Evolutionary conservation across 371 early-diverging fungal species (phyloP).

Genomic region (Dichotomocladium elegans): DNA sequence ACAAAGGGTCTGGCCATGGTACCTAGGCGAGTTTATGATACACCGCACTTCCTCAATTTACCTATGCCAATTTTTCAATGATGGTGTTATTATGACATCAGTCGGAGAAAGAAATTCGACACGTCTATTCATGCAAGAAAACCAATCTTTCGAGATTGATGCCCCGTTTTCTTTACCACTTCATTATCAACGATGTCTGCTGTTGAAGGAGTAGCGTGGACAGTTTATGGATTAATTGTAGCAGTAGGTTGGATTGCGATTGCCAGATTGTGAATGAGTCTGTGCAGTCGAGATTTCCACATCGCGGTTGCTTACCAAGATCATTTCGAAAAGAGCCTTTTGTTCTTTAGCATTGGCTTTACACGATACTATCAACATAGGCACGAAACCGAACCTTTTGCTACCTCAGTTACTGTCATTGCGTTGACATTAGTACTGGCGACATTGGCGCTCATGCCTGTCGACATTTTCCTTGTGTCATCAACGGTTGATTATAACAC

Average conservation of each 20-base stretch:
- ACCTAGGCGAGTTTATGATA: no score
- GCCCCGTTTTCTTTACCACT: no score
- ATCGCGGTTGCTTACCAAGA: no score
- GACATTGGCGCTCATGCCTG: slow-evolving; percentile 54
- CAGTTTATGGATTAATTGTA: slow-evolving; percentile 10
- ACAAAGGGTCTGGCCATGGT: no score
- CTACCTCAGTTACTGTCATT: slow-evolving; percentile 46
- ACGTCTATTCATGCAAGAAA: no score
- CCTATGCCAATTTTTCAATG: no score
- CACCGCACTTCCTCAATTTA: no score
- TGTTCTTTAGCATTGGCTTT: slow-evolving; percentile 46
- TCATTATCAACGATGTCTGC: slow-evolving; percentile 14
- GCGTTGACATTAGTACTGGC: slow-evolving; percentile 50
- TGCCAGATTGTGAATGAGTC: neutral
- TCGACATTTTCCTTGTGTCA: slow-evolving; percentile 68
- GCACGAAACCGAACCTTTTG: slow-evolving; percentile 53
- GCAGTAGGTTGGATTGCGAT: neutral
- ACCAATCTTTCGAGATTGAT: no score
- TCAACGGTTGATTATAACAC: slow-evolving; percentile 52
- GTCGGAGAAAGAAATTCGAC: no score
- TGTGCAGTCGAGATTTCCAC: no score
- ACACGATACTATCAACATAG: slow-evolving; percentile 54
- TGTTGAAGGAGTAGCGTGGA: slow-evolving; percentile 12
- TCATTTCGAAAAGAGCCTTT: slow-evolving; percentile 24
- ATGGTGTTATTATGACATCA: no score